These are phyloP conservation scores for Suhomyces kilbournensis DNA, from an alignment of 805 yeast genomes.

Conservation along the genomic window DNA sequence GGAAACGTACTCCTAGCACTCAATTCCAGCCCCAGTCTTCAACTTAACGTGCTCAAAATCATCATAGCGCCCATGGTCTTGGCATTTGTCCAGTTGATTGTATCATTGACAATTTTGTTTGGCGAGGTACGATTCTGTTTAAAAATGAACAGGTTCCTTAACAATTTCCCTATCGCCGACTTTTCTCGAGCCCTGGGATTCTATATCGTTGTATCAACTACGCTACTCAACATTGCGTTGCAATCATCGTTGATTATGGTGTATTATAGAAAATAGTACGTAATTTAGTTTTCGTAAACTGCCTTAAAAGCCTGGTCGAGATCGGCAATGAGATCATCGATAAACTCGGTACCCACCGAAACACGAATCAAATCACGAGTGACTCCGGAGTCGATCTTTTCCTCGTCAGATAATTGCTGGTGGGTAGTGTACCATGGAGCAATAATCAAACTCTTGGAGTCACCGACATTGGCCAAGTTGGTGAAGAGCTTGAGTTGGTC, in stretches of 20 bases:
- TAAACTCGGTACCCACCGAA: slow-evolving; percentile 84
- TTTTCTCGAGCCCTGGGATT: neutral
- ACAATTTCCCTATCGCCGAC: neutral
- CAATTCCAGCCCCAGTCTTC: neutral
- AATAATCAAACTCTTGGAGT: slow-evolving; percentile 89
- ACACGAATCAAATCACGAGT: slow-evolving; percentile 83
- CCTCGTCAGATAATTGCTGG: slow-evolving; percentile 82
- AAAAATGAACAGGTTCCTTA: neutral
- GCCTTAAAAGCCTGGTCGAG: slow-evolving; percentile 77
- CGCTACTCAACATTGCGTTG: neutral
- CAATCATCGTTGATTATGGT: neutral
- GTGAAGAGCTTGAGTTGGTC: slow-evolving; percentile 83
- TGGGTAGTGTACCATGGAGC: slow-evolving; percentile 97
- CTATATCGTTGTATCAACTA: neutral
- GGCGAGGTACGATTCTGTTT: neutral
- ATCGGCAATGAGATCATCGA: slow-evolving; percentile 71
- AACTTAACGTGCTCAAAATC: neutral
- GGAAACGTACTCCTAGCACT: neutral
- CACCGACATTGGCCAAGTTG: slow-evolving; percentile 96
- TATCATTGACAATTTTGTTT: neutral
- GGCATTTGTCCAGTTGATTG: neutral
- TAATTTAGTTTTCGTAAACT: slow-evolving; percentile 38
- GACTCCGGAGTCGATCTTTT: slow-evolving; percentile 81
- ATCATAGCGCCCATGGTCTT: neutral
- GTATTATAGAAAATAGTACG: neutral